Evolutionary conservation across 805 yeast genomes (phyloP).

Genomic region (Osmozyma mogii): DNA sequence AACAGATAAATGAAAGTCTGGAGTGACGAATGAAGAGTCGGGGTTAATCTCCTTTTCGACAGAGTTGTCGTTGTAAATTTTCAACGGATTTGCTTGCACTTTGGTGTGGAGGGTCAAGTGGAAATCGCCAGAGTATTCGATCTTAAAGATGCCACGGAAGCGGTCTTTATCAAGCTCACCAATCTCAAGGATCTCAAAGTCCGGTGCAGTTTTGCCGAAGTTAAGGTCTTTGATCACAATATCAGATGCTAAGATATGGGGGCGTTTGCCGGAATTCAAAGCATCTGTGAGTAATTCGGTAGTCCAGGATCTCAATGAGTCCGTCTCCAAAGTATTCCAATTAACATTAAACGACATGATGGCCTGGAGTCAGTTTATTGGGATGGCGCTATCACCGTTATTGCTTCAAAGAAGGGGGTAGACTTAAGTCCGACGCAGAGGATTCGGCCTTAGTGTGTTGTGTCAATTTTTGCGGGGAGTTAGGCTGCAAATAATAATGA

Average conservation of each 20-base stretch:
- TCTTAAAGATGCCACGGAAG: slow-evolving; percentile 75
- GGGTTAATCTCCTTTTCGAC: slow-evolving; percentile 25
- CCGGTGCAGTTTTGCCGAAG: slow-evolving; percentile 69
- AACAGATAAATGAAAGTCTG: slow-evolving; percentile 56
- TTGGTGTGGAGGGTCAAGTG: slow-evolving; percentile 67
- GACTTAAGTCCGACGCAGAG: no score
- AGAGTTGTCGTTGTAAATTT: slow-evolving; percentile 48
- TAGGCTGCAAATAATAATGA: no score
- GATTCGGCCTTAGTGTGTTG: no score
- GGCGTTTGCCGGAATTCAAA: slow-evolving; percentile 63
- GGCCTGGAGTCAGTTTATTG: neutral
- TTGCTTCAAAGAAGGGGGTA: no score
- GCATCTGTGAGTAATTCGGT: slow-evolving; percentile 62
- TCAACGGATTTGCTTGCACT: slow-evolving; percentile 78
- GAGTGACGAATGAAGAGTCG: slow-evolving; percentile 47
- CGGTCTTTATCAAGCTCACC: slow-evolving; percentile 74
- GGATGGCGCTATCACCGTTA: no score
- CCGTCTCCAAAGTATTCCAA: slow-evolving; percentile 69
- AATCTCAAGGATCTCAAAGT: slow-evolving; percentile 70
- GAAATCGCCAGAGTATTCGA: slow-evolving; percentile 70
- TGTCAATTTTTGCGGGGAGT: no score
- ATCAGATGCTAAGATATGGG: slow-evolving; percentile 61
- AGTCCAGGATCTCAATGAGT: slow-evolving; percentile 54
- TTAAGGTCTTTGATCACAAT: slow-evolving; percentile 61
- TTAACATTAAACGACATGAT: slow-evolving; percentile 73